Conservation (phyloP, 176 grass and related monocot species). For the Rhynchospora pubera region DNA sequence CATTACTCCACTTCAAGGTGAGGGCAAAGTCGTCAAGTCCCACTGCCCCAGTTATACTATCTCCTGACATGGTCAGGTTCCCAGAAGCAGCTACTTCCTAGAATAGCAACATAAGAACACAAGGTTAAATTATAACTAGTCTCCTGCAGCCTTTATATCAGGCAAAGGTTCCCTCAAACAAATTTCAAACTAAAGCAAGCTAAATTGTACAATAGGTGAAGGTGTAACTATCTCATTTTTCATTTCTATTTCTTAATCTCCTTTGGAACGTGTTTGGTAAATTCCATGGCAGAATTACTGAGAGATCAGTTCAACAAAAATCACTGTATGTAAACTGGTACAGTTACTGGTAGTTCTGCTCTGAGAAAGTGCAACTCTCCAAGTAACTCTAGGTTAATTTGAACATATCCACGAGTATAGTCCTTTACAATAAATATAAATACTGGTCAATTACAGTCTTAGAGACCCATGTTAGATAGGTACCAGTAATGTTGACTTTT, state of each 20-base stretch:
- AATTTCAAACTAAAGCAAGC: background rate
- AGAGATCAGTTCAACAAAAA: background rate
- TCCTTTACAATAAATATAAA: background rate
- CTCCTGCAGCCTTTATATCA: background rate
- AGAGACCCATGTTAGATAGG: background rate
- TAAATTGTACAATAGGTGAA: background rate
- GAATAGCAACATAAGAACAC: slow-evolving; percentile 16
- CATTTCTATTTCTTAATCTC: background rate
- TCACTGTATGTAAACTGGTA: background rate
- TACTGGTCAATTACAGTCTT: background rate
- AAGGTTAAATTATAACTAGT: background rate
- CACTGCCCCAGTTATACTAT: slow-evolving; percentile 64
- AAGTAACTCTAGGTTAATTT: background rate
- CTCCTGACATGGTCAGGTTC: slow-evolving; percentile 40
- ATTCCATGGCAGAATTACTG: background rate
- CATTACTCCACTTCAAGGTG: slow-evolving; percentile 74
- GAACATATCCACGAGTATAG: background rate
- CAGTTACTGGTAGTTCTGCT: background rate
- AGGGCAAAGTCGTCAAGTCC: slow-evolving; percentile 69
- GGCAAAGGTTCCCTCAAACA: background rate
- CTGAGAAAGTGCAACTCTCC: background rate
- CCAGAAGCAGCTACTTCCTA: slow-evolving; percentile 75
- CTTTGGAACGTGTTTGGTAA: background rate
- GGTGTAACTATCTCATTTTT: background rate
- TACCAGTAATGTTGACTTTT: background rate